These are phyloP conservation scores for Penstemon barbatus DNA, from an alignment of 257 asterid genomes.

Conservation along the genomic window DNA sequence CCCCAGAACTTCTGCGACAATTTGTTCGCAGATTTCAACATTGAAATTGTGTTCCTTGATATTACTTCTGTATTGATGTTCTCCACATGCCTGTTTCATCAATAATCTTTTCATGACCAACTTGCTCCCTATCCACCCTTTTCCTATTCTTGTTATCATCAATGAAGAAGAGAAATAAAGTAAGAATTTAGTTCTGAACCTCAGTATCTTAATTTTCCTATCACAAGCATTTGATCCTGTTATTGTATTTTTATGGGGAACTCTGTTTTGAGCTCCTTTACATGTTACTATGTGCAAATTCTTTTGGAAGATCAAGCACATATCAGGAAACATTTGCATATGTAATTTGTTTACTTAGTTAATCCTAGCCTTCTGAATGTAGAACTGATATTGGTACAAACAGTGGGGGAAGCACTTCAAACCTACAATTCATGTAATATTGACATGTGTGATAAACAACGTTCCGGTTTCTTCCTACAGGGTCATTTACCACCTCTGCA, in stretches of 20 bases:
- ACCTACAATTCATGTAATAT: slow-evolving; percentile 21
- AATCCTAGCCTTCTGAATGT: slow-evolving; percentile 18
- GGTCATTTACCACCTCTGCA: slow-evolving; percentile 85
- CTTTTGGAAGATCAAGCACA: slow-evolving; percentile 9
- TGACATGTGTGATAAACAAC: slow-evolving; percentile 19
- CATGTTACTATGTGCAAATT: slow-evolving; percentile 18
- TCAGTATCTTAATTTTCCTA: slow-evolving; percentile 13
- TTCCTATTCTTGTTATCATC: slow-evolving; percentile 3
- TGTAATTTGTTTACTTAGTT: slow-evolving; percentile 22
- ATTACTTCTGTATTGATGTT: too few species aligned
- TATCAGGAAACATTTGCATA: slow-evolving; percentile 11
- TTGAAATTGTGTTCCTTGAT: too few species aligned
- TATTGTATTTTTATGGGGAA: slow-evolving; percentile 2
- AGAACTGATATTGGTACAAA: slow-evolving; percentile 17
- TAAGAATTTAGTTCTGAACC: background rate
- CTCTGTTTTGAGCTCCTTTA: background rate
- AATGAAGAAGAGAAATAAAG: background rate
- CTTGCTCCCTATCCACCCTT: slow-evolving; percentile 18
- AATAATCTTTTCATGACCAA: slow-evolving; percentile 22
- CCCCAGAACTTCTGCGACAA: too few species aligned
- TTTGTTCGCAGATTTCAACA: too few species aligned
- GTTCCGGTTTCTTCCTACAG: slow-evolving; percentile 41
- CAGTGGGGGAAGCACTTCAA: slow-evolving; percentile 22
- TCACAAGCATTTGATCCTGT: slow-evolving; percentile 2
- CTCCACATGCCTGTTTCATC: too few species aligned